Percentiles rank a stretch among this genome's conserved stretches.
These are phyloP conservation scores for Vigna reflexopilosa DNA, from an alignment of 306 rosid genomes.

Conservation along the genomic window DNA sequence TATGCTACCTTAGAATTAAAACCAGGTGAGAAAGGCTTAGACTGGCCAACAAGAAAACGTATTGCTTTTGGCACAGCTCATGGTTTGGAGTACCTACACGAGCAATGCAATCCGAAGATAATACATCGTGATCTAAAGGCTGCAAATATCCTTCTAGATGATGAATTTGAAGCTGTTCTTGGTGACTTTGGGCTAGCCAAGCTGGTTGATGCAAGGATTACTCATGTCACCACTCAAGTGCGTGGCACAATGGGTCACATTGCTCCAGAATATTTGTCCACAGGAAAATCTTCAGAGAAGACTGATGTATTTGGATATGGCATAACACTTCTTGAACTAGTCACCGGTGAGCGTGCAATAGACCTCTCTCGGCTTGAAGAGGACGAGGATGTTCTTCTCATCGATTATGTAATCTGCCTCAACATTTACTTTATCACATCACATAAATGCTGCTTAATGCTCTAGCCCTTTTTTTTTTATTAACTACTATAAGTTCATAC, in stretches of 20 bases:
- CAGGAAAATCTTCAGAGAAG: constrained; percentile 91
- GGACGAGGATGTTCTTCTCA: constrained; percentile 91
- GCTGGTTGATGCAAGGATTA: constrained; percentile 73
- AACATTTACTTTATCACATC: background rate
- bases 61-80: constrained; percentile 62
- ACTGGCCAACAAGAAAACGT: constrained; percentile 58
- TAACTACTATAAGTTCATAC: background rate
- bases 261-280: constrained; percentile 93
- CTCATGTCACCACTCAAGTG: constrained; percentile 95
- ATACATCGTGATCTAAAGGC: constrained; percentile 96
- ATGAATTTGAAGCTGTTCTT: constrained; percentile 85
- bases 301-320: constrained; percentile 96
- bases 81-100: constrained; percentile 90
- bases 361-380: constrained; percentile 89
- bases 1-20: constrained; percentile 49
- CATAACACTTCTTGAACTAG: constrained; percentile 91
- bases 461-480: background rate
- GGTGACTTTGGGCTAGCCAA: constrained; percentile 94
- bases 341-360: constrained; percentile 90
- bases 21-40: constrained; percentile 59
- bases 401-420: constrained; percentile 75
- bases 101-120: constrained; percentile 88
- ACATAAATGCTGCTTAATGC: background rate
- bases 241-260: constrained; percentile 99
- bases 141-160: constrained; percentile 89